phyloP scores from a whole-genome alignment of 2,329 filamentous ascomycete species.

The Emergomyces orientalis region DNA sequence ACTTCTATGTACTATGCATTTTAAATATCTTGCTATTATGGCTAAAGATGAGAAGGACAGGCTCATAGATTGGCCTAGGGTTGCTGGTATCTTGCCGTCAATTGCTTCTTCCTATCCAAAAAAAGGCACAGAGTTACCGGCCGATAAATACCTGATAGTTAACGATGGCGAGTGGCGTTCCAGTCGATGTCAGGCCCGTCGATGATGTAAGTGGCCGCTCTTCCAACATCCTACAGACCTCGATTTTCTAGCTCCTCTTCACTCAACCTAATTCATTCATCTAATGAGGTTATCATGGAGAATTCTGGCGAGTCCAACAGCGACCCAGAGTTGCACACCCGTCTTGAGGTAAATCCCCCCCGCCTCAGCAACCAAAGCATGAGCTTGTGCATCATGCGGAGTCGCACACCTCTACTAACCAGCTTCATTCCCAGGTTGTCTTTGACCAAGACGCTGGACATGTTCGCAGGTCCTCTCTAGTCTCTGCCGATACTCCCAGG shows the following conservation, averaged over 20 bases:
- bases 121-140: background rate
- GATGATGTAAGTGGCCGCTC: conserved; percentile 1
- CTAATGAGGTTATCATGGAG: conserved; percentile 14
- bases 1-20: too few relatives aligned
- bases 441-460: conserved; percentile 34
- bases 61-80: background rate
- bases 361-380: background rate
- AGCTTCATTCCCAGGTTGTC: conserved; percentile 36
- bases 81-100: background rate
- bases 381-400: background rate
- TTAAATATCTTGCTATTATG: background rate
- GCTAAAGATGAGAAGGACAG: background rate
- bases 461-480: conserved; percentile 53
- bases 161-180: conserved; percentile 6
- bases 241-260: background rate
- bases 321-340: conserved; percentile 25
- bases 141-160: background rate
- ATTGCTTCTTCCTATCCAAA: background rate
- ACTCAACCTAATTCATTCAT: background rate
- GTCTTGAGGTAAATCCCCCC: conserved; percentile 27
- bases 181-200: background rate
- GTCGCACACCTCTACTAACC: conserved; percentile 3
- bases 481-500: conserved; percentile 34
- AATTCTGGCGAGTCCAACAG: conserved; percentile 25
- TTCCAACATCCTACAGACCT: background rate